These are phyloP conservation scores for Neofusicoccum parvum DNA, from an alignment of 2,329 filamentous ascomycete species.

Conservation along the genomic window DNA sequence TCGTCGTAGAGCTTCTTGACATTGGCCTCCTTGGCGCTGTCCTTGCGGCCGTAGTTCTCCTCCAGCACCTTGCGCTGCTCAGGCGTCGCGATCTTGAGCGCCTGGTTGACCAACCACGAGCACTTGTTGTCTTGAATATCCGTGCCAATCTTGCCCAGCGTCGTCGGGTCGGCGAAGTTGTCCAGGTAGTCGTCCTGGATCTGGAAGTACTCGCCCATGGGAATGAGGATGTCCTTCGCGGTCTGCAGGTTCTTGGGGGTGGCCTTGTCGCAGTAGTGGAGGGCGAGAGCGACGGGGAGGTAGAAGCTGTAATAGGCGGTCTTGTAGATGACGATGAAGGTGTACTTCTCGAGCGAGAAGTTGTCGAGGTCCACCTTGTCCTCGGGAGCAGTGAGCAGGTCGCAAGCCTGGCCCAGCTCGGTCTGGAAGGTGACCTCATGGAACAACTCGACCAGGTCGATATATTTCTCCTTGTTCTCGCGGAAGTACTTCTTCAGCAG, in stretches of 20 bases:
- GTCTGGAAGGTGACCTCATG: conserved; percentile 94
- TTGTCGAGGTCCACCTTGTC: conserved; percentile 90
- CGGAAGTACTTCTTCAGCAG: conserved; percentile 95
- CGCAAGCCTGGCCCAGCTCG: conserved; percentile 91
- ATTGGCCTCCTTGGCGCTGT: conserved; percentile 76
- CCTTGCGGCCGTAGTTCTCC: conserved; percentile 91
- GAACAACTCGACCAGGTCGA: conserved; percentile 94
- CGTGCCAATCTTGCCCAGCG: conserved; percentile 97
- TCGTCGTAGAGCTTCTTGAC: conserved; percentile 91
- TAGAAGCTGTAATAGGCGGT: conserved; percentile 99
- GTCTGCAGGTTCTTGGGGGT: conserved; percentile 87
- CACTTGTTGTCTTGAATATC: conserved; percentile 99
- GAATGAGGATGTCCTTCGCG: conserved; percentile 89
- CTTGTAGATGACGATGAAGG: conserved; percentile 99
- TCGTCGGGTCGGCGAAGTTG: conserved; percentile 89
- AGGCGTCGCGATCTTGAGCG: conserved; percentile 74
- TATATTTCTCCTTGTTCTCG: conserved; percentile 73
- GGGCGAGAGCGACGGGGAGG: conserved; percentile 87
- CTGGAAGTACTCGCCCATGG: conserved; percentile 98
- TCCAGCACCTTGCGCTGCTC: conserved; percentile 89
- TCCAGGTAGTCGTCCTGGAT: conserved; percentile 98
- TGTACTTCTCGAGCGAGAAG: conserved; percentile 94
- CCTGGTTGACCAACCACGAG: conserved; percentile 97
- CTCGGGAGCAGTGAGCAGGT: conserved; percentile 93
- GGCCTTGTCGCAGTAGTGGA: conserved; percentile 82